Conservation (phyloP, 768 basidiomycete species). For the Pleurotus tuoliensis region DNA sequence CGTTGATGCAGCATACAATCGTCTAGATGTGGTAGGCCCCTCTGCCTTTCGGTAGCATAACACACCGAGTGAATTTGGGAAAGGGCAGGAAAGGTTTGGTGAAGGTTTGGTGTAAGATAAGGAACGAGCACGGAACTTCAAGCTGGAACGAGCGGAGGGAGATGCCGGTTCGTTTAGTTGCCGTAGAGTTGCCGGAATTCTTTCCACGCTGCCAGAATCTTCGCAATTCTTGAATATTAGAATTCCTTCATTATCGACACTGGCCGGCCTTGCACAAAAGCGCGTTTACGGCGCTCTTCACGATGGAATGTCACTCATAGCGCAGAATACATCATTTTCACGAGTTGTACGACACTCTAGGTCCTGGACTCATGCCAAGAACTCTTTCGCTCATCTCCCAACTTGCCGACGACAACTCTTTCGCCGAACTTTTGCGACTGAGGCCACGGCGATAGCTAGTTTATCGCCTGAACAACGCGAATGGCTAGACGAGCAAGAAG, state of each 20-base stretch:
- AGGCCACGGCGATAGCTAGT: not conserved
- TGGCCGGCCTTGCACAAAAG: not conserved
- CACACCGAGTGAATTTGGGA: no score
- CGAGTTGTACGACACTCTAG: not conserved
- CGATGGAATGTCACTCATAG: not conserved
- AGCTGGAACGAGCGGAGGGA: no score
- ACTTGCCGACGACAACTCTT: not conserved
- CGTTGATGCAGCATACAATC: no score
- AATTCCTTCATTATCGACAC: not conserved
- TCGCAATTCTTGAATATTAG: no score
- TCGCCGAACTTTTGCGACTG: not conserved
- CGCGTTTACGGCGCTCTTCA: not conserved
- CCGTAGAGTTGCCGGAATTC: no score
- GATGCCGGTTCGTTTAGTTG: no score
- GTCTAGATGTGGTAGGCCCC: no score
- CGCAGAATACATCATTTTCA: not conserved
- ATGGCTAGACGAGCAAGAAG: conserved; percentile 3
- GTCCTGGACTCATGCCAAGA: not conserved
- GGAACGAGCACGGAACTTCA: no score
- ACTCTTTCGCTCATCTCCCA: not conserved
- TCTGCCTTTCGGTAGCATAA: no score
- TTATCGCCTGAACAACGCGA: not conserved
- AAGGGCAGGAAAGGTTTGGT: no score
- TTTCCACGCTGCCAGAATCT: no score
- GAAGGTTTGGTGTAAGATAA: no score